phyloP scores from a whole-genome alignment of 345 rosid species.

The Isatis tinctoria region DNA sequence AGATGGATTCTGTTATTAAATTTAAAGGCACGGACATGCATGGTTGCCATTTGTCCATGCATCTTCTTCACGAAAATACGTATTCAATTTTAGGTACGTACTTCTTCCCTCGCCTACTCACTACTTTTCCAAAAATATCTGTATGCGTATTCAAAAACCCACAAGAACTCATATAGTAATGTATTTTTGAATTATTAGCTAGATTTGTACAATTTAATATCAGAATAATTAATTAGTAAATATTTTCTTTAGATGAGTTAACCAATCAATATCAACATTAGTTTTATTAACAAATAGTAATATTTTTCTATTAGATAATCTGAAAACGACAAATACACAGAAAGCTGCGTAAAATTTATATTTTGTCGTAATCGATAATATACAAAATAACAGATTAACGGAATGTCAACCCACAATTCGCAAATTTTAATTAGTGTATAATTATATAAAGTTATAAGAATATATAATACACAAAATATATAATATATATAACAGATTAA shows the following conservation, averaged over 20 bases:
- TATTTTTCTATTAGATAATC: no score
- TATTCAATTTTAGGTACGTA: background rate
- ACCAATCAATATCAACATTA: background rate
- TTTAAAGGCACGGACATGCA: constrained; percentile 10
- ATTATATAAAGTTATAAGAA: no score
- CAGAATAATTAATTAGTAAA: background rate
- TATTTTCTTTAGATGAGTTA: background rate
- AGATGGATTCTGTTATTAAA: constrained; percentile 7
- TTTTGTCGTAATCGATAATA: background rate
- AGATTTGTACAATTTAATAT: background rate
- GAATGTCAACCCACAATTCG: background rate
- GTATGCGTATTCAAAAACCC: background rate
- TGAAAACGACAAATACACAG: background rate
- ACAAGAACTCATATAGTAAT: background rate
- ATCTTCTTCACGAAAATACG: background rate
- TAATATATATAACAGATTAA: no score
- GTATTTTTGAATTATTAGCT: no score
- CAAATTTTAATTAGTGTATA: no score
- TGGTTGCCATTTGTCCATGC: constrained; percentile 24
- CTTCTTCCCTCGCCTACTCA: background rate
- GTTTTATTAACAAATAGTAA: background rate
- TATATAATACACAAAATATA: no score
- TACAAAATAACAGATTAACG: background rate
- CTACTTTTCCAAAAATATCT: background rate
- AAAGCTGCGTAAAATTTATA: background rate